phyloP scores from a whole-genome alignment of 768 basidiomycete genomes.

The Obba rivulosa region DNA sequence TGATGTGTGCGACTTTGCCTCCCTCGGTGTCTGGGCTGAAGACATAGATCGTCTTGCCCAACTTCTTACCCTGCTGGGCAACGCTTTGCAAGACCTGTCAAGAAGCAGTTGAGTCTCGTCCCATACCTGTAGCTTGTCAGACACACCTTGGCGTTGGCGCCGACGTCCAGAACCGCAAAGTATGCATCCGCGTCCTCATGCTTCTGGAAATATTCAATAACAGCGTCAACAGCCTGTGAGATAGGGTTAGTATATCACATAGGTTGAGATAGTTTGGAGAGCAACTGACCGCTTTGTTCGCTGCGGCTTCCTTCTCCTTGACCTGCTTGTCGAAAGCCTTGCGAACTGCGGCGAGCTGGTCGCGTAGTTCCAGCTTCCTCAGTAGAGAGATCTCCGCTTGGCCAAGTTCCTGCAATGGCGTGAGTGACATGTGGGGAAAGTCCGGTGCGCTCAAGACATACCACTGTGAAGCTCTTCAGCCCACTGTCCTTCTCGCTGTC shows the following conservation, averaged over 20 bases:
- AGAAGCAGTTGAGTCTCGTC: slow-evolving; percentile 1
- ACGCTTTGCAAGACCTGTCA: slow-evolving; percentile 70
- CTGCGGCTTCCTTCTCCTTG: slow-evolving; percentile 74
- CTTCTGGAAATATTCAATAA: slow-evolving; percentile 72
- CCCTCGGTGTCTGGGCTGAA: slow-evolving; percentile 70
- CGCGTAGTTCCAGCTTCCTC: slow-evolving; percentile 73
- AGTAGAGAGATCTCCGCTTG: slow-evolving; percentile 87
- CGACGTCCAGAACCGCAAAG: slow-evolving; percentile 66
- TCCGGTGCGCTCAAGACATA: slow-evolving; percentile 43
- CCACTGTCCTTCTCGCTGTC: slow-evolving; percentile 86
- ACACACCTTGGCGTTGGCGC: slow-evolving; percentile 79
- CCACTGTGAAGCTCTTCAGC: slow-evolving; percentile 75
- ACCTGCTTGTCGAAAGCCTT: slow-evolving; percentile 81
- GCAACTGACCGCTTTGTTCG: slow-evolving; percentile 65
- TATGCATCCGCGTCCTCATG: slow-evolving; percentile 68
- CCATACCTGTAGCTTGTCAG: not conserved
- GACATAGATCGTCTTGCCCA: slow-evolving; percentile 82
- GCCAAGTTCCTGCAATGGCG: slow-evolving; percentile 81
- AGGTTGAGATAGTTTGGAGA: not conserved
- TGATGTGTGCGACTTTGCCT: slow-evolving; percentile 82
- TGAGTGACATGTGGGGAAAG: not conserved
- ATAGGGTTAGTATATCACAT: not conserved
- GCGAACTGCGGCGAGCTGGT: slow-evolving; percentile 62
- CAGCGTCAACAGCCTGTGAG: slow-evolving; percentile 59
- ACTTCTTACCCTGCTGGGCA: slow-evolving; percentile 72